Evolutionary conservation across 2,329 filamentous ascomycete genomes (phyloP).

Genomic region (Aspergillus sp.): DNA sequence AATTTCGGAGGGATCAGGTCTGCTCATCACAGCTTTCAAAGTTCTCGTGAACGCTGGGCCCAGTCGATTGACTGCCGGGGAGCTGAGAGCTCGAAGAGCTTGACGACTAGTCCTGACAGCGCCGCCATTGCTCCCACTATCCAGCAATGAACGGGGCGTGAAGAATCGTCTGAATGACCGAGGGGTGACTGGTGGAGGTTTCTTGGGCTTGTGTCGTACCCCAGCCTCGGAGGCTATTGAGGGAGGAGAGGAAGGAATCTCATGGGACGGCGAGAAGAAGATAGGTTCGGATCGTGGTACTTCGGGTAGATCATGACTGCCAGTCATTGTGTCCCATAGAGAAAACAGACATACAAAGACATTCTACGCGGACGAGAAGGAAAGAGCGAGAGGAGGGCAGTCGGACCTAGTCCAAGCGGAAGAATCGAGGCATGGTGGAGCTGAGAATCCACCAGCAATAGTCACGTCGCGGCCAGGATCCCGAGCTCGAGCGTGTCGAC

Average conservation of each 20-base stretch:
- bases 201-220: conserved; percentile 44
- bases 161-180: conserved; percentile 57
- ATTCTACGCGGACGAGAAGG: conserved; percentile 26
- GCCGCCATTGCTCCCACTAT: conserved; percentile 38
- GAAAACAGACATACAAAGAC: conserved; percentile 25
- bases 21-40: conserved; percentile 36
- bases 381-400: conserved; percentile 2
- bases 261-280: conserved; percentile 36
- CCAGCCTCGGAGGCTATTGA: conserved; percentile 45
- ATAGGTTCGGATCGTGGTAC: conserved; percentile 42
- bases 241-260: conserved; percentile 49
- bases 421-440: conserved; percentile 29
- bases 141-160: conserved; percentile 51
- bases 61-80: conserved; percentile 47
- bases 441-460: conserved; percentile 19
- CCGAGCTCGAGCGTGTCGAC: conserved; percentile 24
- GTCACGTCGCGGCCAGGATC: conserved; percentile 24
- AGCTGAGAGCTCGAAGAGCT: conserved; percentile 49
- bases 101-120: conserved; percentile 48
- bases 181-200: conserved; percentile 55
- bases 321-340: conserved; percentile 37
- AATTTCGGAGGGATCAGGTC: conserved; percentile 35
- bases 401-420: conserved; percentile 10
- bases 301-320: conserved; percentile 37
- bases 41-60: conserved; percentile 48